Evolutionary conservation across 2,329 filamentous ascomycete genomes (phyloP).

Genomic region (Hortaea werneckii): DNA sequence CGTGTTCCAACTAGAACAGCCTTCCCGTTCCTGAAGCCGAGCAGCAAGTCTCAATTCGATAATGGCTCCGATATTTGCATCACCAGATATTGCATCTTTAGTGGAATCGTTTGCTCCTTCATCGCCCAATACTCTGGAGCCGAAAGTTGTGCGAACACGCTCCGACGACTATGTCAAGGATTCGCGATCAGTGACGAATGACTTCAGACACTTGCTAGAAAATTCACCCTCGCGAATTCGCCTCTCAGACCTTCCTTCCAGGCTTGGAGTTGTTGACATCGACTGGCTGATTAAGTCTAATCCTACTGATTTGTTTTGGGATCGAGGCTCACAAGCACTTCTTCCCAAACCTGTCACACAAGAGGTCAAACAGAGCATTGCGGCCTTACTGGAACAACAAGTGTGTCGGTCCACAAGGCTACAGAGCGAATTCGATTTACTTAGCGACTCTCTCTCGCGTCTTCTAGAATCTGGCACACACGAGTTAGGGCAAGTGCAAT

Average conservation of each 20-base stretch:
- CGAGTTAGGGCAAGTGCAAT: neutral
- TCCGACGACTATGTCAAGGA: conserved; percentile 13
- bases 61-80: conserved; percentile 18
- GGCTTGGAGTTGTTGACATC: conserved; percentile 6
- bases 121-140: conserved; percentile 8
- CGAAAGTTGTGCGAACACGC: conserved; percentile 13
- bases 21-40: too few relatives aligned
- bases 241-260: conserved; percentile 7
- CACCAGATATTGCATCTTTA: conserved; percentile 17
- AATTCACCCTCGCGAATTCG: conserved; percentile 7
- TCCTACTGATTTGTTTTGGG: conserved; percentile 2
- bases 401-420: neutral
- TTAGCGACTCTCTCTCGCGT: neutral
- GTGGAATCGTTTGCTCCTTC: conserved; percentile 16
- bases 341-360: neutral
- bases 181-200: conserved; percentile 6
- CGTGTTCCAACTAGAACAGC: too few relatives aligned
- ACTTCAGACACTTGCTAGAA: conserved; percentile 7
- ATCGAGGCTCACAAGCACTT: conserved; percentile 2
- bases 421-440: neutral
- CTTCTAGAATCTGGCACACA: neutral
- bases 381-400: neutral
- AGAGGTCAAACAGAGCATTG: neutral
- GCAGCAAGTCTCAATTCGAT: neutral
- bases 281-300: conserved; percentile 8